Evolutionary conservation across 2,329 filamentous ascomycete species (phyloP), one percentile per base, ranked within the genome.

Genomic region (Lecanosticta acicola): DNA sequence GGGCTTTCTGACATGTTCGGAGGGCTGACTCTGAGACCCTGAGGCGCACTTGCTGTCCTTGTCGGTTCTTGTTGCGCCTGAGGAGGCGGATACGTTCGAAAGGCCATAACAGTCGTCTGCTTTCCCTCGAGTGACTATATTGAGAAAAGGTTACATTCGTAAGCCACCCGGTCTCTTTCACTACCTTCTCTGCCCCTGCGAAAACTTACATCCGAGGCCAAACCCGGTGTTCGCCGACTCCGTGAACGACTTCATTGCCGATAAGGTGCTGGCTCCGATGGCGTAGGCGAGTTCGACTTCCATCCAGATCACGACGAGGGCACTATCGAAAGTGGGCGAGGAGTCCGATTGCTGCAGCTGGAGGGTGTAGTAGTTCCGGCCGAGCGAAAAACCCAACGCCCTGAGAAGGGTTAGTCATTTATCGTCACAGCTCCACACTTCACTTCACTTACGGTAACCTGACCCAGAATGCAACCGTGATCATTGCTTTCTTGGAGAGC

Each of bases 151-250:
- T 29, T 5, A 7, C 24, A 29, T 5, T 7, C 11, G 7, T 29
- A 29, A 5, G 24, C 24, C 24, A 29, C 11, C 7, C 24, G 11
- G 24, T 7, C 7, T 29, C 24, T 29, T 7, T 29, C 11, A 7
- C 24, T 29, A 29, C 24, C 24, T 29, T 29, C 7, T 29, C 24
- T 29, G 7, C 7, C 24, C 24, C 11, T 29, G 24, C 24, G 24
- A 29, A 11, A 29, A 29, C 24, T 29, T 29, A 29, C 24, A 59
- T 0, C 57, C 62, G 11, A 63, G 52, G 4, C 61, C 62, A 26
- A 67, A 70, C n/a, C 68, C 63, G 13, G 66, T 68, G 47, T 66
- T 67, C 58, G 70, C 69, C 39, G 60, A 62, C 20, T 66, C 61
- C 11, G 69, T 66, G 45, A 70, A 71, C 3, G 66, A 63, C 46